Conservation (phyloP, 2,329 filamentous ascomycete species). For the Aspergillus ibericus region DNA sequence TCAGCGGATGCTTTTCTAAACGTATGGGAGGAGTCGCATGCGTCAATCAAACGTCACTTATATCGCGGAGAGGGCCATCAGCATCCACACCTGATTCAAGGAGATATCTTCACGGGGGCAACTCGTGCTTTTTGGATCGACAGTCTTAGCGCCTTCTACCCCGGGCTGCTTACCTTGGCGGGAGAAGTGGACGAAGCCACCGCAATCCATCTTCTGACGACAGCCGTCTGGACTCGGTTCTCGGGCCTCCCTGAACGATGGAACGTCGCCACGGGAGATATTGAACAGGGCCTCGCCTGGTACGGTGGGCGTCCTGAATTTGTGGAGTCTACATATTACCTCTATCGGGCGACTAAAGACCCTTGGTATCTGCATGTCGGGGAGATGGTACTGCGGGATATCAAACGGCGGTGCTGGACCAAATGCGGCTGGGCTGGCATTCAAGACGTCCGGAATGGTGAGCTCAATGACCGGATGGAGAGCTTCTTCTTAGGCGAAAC, state of each 20-base stretch:
- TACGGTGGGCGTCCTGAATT: conserved; percentile 96
- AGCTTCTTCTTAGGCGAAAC: conserved; percentile 98
- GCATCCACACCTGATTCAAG: conserved; percentile 91
- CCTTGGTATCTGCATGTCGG: conserved; percentile 96
- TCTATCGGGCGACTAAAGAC: conserved; percentile 91
- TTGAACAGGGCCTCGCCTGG: conserved; percentile 87
- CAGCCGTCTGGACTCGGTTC: conserved; percentile 91
- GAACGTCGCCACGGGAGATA: conserved; percentile 79
- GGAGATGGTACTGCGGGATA: conserved; percentile 90
- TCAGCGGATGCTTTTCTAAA: conserved; percentile 75
- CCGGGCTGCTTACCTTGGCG: conserved; percentile 79
- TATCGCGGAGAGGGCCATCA: conserved; percentile 73
- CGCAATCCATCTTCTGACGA: conserved; percentile 84
- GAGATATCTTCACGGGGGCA: conserved; percentile 83
- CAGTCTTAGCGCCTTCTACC: conserved; percentile 92
- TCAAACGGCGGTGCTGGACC: conserved; percentile 84
- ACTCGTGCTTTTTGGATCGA: conserved; percentile 93
- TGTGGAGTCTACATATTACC: conserved; percentile 92
- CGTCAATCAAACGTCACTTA: conserved; percentile 86
- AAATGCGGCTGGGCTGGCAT: conserved; percentile 91
- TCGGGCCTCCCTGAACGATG: conserved; percentile 92
- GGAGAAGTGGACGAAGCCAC: conserved; percentile 90
- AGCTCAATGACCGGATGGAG: conserved; percentile 93
- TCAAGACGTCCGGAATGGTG: conserved; percentile 76
- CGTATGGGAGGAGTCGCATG: conserved; percentile 82